Evolutionary conservation across 345 rosid species (phyloP).

Genomic region (Mangifera indica): DNA sequence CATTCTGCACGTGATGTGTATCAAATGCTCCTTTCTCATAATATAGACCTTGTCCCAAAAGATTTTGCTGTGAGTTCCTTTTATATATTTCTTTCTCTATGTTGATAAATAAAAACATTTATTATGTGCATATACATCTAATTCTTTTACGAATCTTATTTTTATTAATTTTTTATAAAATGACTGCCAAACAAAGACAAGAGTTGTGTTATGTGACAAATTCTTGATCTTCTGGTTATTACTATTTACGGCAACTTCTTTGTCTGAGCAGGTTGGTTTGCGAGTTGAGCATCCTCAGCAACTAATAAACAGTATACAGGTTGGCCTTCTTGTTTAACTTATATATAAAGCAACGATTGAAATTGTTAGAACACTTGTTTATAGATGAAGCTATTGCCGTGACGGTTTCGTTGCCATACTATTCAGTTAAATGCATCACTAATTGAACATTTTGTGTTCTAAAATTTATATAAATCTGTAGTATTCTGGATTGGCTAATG

Average conservation of each 20-base stretch:
- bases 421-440: background rate
- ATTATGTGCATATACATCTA: background rate
- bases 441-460: background rate
- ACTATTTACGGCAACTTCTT: conserved; percentile 15
- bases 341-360: background rate
- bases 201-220: background rate
- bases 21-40: conserved; percentile 87
- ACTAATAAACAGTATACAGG: conserved; percentile 88
- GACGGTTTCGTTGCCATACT: background rate
- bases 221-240: conserved; percentile 1
- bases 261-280: conserved; percentile 75
- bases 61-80: conserved; percentile 78
- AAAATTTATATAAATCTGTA: conserved; percentile 26
- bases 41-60: conserved; percentile 70
- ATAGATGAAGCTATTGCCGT: background rate
- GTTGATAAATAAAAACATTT: background rate
- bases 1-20: conserved; percentile 96
- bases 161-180: background rate
- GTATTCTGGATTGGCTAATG: conserved; percentile 74
- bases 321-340: conserved; percentile 8
- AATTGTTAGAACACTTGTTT: background rate
- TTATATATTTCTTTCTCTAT: background rate
- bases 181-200: too few relatives aligned
- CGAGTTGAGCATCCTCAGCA: conserved; percentile 98
- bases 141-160: background rate